Base-by-base conservation (phyloP, 257 asterid species). In the Solanum ossicruentum region DNA sequence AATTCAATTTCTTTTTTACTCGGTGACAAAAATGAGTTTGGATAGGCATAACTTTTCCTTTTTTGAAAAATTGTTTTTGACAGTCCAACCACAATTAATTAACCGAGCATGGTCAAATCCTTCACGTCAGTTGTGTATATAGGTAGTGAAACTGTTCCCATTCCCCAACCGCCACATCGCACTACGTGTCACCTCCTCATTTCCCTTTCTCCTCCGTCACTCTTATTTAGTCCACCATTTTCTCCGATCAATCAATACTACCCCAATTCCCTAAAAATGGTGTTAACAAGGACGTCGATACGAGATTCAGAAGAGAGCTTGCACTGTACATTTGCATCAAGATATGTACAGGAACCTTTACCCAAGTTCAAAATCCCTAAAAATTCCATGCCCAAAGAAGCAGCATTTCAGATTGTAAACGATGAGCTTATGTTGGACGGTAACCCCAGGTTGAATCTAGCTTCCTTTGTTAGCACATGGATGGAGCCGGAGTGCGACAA, bases 401-500 rank as follows among this genome's bases (percentile, higher is more conserved):
- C 95, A 45, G 98, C 97, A 28, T 93, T 87, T 72, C 97, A 94
- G 87, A 87, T 90, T 20, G 94, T 94, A 80, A 94, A 87, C 61
- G 98, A 94, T 26, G 95, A 94, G 84, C 80, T 93, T 90, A 91
- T 93, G 97, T 86, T 94, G 82, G 98, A 94, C 5, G 98, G 95
- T 4, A 94, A 94, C 61, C 98, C 97, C 0, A 91, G 97, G 39
- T 91, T 94, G 57, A 94, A 93, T 75, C 21, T 94, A 85, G 98
- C 98, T 3, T 94, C 98, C 1, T 94, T 93, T 79, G 97, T 94
- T 18, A 94, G 93, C 20, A 94, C 98, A 0, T 94, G 94, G 98
- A 94, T 94, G 97, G 98, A 94, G 89, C 95, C 93, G 0, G 94
- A 94, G 89, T 92, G 95, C 85, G 94, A 94, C 43, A 90, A 90